Conservation (phyloP, 129 eudicot species). For the Helianthus tuberosus region DNA sequence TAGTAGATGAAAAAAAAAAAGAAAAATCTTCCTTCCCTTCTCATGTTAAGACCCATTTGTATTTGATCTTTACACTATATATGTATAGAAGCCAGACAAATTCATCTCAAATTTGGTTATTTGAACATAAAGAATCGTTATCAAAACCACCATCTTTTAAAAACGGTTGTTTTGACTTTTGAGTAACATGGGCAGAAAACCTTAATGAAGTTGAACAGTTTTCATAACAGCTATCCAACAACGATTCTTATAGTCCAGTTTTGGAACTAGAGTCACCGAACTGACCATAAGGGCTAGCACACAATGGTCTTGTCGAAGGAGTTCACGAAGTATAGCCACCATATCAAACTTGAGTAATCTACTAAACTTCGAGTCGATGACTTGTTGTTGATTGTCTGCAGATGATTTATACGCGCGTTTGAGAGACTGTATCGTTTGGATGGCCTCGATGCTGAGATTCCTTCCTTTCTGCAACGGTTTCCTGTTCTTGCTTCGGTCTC, state of each 20-base stretch:
- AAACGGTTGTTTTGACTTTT: not conserved
- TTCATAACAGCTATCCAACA: not conserved
- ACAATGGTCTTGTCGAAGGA: constrained; percentile 70
- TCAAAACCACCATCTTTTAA: too few species aligned
- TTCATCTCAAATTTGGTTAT: too few species aligned
- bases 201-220: not conserved
- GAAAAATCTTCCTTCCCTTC: too few species aligned
- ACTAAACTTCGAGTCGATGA: constrained; percentile 43
- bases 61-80: too few species aligned
- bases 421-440: constrained; percentile 72
- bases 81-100: too few species aligned
- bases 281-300: constrained; percentile 60
- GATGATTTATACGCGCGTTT: constrained; percentile 45
- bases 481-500: constrained; percentile 75
- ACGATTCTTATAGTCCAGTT: not conserved
- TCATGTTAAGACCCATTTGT: too few species aligned
- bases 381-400: not conserved
- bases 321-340: constrained; percentile 78
- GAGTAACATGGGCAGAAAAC: not conserved
- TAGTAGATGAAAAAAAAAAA: too few species aligned
- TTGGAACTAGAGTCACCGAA: not conserved
- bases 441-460: constrained; percentile 72
- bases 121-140: too few species aligned
- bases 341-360: constrained; percentile 69
- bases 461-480: constrained; percentile 74